phyloP scores from a whole-genome alignment of 768 basidiomycete species.

The Sporobolomyces roseus region DNA sequence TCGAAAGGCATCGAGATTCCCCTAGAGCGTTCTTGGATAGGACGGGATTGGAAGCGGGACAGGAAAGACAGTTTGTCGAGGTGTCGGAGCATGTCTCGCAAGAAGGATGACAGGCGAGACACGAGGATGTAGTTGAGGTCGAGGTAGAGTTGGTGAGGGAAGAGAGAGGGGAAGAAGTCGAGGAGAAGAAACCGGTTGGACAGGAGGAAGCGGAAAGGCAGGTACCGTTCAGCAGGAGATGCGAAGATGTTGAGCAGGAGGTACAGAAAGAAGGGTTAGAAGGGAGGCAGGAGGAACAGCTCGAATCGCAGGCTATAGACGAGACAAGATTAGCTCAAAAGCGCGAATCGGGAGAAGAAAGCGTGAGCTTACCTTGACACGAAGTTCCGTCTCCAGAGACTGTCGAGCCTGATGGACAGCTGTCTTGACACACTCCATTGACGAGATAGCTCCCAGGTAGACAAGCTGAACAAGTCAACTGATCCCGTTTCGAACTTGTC shows the following conservation, averaged over 20 bases:
- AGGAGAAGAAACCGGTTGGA: slow-evolving; percentile 65
- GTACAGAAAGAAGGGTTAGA: slow-evolving; percentile 64
- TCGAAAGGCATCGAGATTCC: no score
- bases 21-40: background rate
- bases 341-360: background rate
- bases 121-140: background rate
- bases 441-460: slow-evolving; percentile 71
- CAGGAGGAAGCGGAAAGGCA: slow-evolving; percentile 64
- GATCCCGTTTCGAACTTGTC: slow-evolving; percentile 61
- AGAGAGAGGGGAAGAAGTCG: slow-evolving; percentile 63
- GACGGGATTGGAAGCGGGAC: slow-evolving; percentile 75
- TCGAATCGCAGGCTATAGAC: slow-evolving; percentile 63
- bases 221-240: slow-evolving; percentile 65
- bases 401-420: slow-evolving; percentile 71
- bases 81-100: no score
- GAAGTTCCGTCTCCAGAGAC: slow-evolving; percentile 64
- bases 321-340: background rate
- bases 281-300: slow-evolving; percentile 68
- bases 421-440: slow-evolving; percentile 63
- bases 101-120: slow-evolving; percentile 74
- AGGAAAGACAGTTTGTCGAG: background rate
- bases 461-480: slow-evolving; percentile 72
- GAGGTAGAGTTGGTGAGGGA: slow-evolving; percentile 58
- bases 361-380: slow-evolving; percentile 60
- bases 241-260: slow-evolving; percentile 60